Base-by-base conservation (phyloP, 2,329 filamentous ascomycete genomes). In the Aureobasidium subglaciale region DNA sequence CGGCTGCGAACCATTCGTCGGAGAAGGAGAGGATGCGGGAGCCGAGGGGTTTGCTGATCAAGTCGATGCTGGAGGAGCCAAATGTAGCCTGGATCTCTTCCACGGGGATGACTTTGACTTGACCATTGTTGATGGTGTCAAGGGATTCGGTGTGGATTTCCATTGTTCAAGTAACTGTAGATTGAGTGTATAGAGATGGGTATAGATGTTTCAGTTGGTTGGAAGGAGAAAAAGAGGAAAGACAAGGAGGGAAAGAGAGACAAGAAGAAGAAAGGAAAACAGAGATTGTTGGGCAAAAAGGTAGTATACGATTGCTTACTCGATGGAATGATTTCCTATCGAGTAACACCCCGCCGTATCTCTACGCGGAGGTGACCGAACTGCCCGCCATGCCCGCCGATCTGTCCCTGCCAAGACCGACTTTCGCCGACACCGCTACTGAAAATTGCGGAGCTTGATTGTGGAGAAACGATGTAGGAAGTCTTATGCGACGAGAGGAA, bases 1-100 rank as follows among this genome's bases (percentile, higher is more conserved):
- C 81, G 2, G 74, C 71, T 53, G 81, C 81, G 70, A 84, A 84
- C 73, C 75, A 84, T 71, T 84, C 80, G 68, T 84, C 78, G 59
- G 77, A 80, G 69, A 75, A 77, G 59, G 78, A 71, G 59, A 84
- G 71, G 62, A 84, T 70, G 58, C 71, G 69, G n/a, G 75, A 77
- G 57, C 74, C 74, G 22, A 78, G 73, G 11, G 73, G 70, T 20
- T 72, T 74, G 61, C 75, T 78, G 58, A 82, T 76, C 43, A 84
- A 73, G 57, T 78, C 76, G 58, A 73, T 81, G 63, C 78, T 81
- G 58, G 77, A 75, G 40, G 76, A 78, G 49, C 76, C 75, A 68
- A 82, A 82, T 10, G 75, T 76, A 4, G 69, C 60, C 65, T 82
- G 78, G 59, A 83, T 83, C 11, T 58, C 57, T 5, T 60, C 59